These are phyloP conservation scores for Claviceps fusiformis DNA, from an alignment of 2,329 filamentous ascomycete genomes.

Conservation along the genomic window DNA sequence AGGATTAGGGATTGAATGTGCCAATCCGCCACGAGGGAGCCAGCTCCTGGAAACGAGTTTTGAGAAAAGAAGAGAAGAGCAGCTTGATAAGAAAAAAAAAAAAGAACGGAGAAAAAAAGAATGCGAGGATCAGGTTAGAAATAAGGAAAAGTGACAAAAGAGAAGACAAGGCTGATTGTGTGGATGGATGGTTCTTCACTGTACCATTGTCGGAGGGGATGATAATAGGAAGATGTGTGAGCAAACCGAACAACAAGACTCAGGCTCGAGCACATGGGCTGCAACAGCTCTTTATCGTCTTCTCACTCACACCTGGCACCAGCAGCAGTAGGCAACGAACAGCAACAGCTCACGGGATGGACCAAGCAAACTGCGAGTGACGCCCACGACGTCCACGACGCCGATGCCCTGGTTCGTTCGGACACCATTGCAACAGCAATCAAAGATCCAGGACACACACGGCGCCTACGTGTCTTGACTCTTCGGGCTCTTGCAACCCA, in stretches of 20 bases:
- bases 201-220: slow-evolving; percentile 1
- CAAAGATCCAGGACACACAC: neutral
- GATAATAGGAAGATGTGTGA: slow-evolving; percentile 1
- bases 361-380: slow-evolving; percentile 1
- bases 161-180: neutral
- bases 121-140: neutral
- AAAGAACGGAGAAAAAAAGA: neutral
- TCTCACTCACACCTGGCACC: neutral
- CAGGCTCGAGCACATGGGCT: neutral
- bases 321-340: neutral
- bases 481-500: slow-evolving; percentile 1
- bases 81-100: neutral
- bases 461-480: neutral
- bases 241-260: neutral
- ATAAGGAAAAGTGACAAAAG: neutral
- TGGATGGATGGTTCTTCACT: neutral
- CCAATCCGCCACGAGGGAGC: neutral
- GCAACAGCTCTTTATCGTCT: neutral
- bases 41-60: neutral
- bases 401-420: neutral
- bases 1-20: neutral
- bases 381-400: neutral
- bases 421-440: neutral
- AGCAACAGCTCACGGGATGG: neutral
- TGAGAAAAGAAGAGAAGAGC: neutral